Conservation (phyloP, 1,284 basidiomycete genomes). For the Clitocybe nebularis region DNA sequence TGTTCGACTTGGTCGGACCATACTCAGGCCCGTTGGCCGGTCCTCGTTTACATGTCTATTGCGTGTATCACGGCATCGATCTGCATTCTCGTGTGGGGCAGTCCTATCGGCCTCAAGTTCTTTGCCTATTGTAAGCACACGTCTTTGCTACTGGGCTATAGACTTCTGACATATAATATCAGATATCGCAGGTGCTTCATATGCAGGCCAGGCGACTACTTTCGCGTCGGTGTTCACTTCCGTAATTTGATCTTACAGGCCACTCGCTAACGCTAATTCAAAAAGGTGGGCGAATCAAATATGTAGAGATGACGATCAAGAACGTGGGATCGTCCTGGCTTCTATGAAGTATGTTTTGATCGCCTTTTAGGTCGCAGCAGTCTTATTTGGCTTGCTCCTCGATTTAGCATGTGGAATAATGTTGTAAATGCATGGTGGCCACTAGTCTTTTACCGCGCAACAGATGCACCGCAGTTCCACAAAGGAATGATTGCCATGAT, state of each 20-base stretch:
- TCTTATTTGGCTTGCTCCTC: conserved; percentile 8
- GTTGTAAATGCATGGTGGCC: conserved; percentile 71
- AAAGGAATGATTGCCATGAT: conserved; percentile 70
- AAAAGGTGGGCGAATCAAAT: conserved; percentile 68
- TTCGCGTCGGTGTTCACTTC: conserved; percentile 47
- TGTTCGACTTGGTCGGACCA: conserved; percentile 63
- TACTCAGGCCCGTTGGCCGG: conserved; percentile 55
- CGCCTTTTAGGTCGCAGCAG: background rate
- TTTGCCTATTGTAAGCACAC: conserved; percentile 58
- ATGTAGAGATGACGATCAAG: conserved; percentile 63
- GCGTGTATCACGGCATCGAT: conserved; percentile 51
- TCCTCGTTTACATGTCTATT: conserved; percentile 60
- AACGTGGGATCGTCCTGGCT: conserved; percentile 61
- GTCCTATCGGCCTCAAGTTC: conserved; percentile 56
- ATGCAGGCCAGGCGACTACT: conserved; percentile 65
- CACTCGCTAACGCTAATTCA: conserved; percentile 13
- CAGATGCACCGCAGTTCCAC: conserved; percentile 59
- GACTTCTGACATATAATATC: conserved; percentile 3
- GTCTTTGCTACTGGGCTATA: background rate
- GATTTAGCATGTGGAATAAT: conserved; percentile 65
- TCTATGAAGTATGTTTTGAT: conserved; percentile 56
- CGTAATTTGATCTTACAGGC: background rate
- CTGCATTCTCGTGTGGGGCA: conserved; percentile 55
- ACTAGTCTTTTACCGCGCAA: conserved; percentile 62
- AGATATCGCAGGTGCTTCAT: conserved; percentile 63